Percentiles rank a stretch among this genome's conserved stretches.
Conservation (phyloP, 2,329 filamentous ascomycete genomes). For the Lizonia empirigonia region DNA sequence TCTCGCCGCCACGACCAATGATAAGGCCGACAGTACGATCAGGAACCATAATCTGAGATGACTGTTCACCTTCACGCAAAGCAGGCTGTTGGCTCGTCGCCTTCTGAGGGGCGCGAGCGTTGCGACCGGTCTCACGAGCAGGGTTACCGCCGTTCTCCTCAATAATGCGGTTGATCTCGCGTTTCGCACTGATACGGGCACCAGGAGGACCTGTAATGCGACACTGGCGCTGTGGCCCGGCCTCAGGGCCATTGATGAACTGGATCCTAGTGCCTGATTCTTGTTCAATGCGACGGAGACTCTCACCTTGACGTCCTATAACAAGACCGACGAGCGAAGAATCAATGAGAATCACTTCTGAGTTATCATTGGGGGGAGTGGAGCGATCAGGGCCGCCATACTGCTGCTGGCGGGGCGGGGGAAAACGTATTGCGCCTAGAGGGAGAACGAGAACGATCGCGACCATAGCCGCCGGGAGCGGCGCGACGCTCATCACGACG, state of each 20-base stretch:
- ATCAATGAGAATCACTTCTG: conserved; percentile 84
- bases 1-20: conserved; percentile 89
- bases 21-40: conserved; percentile 92
- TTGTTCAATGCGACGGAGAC: conserved; percentile 80
- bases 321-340: conserved; percentile 86
- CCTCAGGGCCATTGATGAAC: conserved; percentile 79
- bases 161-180: conserved; percentile 85
- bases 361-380: conserved; percentile 69
- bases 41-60: conserved; percentile 91
- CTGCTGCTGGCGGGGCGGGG: conserved; percentile 60
- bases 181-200: conserved; percentile 76
- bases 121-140: conserved; percentile 47
- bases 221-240: conserved; percentile 78
- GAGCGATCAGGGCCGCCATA: conserved; percentile 59
- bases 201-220: conserved; percentile 78
- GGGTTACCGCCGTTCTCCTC: conserved; percentile 74
- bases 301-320: conserved; percentile 89
- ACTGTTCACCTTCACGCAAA: conserved; percentile 79
- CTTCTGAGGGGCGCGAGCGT: conserved; percentile 50
- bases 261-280: conserved; percentile 85
- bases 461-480: conserved; percentile 60
- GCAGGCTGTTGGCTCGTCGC: conserved; percentile 50
- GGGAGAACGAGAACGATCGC: conserved; percentile 76
- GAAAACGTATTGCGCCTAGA: conserved; percentile 65
- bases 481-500: conserved; percentile 70